Percentiles rank a stretch among this genome's conserved stretches.
phyloP scores from a whole-genome alignment of 2,329 filamentous ascomycete species.

The Gnomoniopsis sp. region DNA sequence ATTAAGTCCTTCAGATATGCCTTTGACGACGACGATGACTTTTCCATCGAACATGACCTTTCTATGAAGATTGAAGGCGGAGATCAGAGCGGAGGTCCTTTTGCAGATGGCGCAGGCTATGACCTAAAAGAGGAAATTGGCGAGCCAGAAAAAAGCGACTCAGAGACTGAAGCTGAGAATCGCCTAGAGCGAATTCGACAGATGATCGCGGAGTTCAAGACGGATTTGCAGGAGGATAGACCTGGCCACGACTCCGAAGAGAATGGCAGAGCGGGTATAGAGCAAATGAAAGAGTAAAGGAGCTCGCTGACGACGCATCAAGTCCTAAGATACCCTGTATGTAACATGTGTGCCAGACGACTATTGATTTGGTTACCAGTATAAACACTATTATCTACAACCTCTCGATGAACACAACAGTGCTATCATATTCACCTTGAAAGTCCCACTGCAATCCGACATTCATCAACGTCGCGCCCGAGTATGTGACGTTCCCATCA shows the following conservation, averaged over 20 bases:
- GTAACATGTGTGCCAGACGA: neutral
- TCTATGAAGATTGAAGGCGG: neutral
- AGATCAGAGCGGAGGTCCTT: neutral
- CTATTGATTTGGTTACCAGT: neutral
- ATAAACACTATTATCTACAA: slow-evolving; percentile 22
- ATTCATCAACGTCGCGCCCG: slow-evolving; percentile 61
- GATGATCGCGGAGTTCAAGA: neutral
- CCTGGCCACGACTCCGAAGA: neutral
- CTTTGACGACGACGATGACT: neutral
- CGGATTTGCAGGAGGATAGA: neutral
- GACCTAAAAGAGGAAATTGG: neutral
- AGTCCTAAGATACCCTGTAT: neutral
- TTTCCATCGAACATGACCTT: too few relatives aligned
- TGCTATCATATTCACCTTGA: slow-evolving; percentile 53
- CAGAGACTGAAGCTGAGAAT: neutral
- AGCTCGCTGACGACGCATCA: neutral
- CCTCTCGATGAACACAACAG: slow-evolving; percentile 52
- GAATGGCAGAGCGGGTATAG: neutral
- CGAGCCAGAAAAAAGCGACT: too few relatives aligned
- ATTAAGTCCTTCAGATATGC: neutral
- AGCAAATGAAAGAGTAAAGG: neutral
- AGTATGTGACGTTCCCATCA: slow-evolving; percentile 48
- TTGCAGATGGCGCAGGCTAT: neutral
- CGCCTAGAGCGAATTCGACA: neutral
- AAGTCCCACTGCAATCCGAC: slow-evolving; percentile 53